Base-by-base conservation (phyloP, 169 alveolate species). In the Eimeria praecox region DNA sequence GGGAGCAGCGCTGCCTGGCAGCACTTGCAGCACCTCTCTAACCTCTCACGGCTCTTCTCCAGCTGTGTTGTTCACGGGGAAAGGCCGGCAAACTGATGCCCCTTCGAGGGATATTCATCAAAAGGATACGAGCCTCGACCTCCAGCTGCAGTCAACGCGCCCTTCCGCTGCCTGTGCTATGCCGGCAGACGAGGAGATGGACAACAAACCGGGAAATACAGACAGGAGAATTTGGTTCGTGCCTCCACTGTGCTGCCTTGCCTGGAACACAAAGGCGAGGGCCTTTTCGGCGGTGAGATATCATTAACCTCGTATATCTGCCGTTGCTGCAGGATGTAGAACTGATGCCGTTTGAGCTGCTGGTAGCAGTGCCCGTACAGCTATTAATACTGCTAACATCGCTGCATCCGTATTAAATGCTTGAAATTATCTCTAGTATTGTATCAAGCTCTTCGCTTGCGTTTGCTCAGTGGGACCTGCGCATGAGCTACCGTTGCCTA, bases 391-490 rank as follows among this genome's bases (percentile, higher is more conserved):
- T 77, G 64, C 62, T 20, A 22, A 2, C 5, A 38, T n/a, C 87
- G 64, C 64, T 44, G 30, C 0, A 40, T 22, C 87, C 22, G 87
- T 24, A 22, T 5, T 40, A 18, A 33, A 42, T 40, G 59, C 64
- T 77, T 22, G 59, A 77, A 24, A 5, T n/a, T 77, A 3, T 40
- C 22, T 40, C 33, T 6, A 2, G 20, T 24, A 27, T 27, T 46
- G 56, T 44, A 42, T n/a, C 87, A 9, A 27, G 42, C 16, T 46
- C 24, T 42, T 8, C 24, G 64, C 5, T 71, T 82, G 90, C 73
- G 80, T 86, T 14, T 86, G 54, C 22, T 86, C 92, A 86, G 92
- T 86, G 92, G 92, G 92, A 86, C 62, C 38, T 86, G 40, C 92
- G 92, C 38, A 86, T 86, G 92, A 86, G 92, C 78, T 86, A 86